These are phyloP conservation scores for Eustoma russellianum DNA, from an alignment of 257 asterid genomes.

Conservation along the genomic window DNA sequence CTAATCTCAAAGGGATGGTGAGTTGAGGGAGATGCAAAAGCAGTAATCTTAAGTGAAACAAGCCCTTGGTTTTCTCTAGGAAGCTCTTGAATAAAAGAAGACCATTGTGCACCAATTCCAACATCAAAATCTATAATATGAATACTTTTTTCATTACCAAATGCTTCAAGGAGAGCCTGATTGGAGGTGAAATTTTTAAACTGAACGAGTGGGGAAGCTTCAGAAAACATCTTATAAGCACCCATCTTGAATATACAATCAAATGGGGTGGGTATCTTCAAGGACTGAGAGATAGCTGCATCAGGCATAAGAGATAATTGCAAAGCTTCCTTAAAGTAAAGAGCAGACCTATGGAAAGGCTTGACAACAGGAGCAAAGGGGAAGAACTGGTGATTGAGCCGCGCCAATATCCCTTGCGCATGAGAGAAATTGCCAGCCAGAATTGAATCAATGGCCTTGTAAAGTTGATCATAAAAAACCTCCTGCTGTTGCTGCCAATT, in stretches of 20 bases:
- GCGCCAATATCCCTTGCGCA: constrained; percentile 58
- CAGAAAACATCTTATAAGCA: constrained; percentile 35
- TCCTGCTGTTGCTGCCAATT: constrained; percentile 19
- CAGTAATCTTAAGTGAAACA: constrained; percentile 33
- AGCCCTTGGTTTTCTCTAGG: constrained; percentile 23
- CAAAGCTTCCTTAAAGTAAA: constrained; percentile 40
- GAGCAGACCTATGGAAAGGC: constrained; percentile 40
- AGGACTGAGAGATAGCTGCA: constrained; percentile 9
- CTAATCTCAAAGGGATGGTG: constrained; percentile 35
- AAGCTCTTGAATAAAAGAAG: constrained; percentile 52
- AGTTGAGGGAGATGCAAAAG: constrained; percentile 46
- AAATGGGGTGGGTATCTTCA: constrained; percentile 25
- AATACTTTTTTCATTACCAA: constrained; percentile 22
- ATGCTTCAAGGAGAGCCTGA: constrained; percentile 40
- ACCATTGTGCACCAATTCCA: constrained; percentile 56
- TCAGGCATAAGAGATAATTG: constrained; percentile 23
- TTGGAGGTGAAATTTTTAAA: constrained; percentile 45
- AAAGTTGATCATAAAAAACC: constrained; percentile 29
- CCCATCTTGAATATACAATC: constrained; percentile 47
- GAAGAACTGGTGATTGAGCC: constrained; percentile 49
- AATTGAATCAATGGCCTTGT: constrained; percentile 34
- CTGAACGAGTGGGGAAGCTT: constrained; percentile 37
- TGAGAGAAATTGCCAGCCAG: constrained; percentile 37
- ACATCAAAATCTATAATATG: constrained; percentile 52
- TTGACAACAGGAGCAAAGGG: constrained; percentile 32